A percentile compares a stretch with the other conserved stretches of the same genome.
phyloP scores from a whole-genome alignment of 176 grass and related monocot genomes.

The Bonia amplexicaulis region DNA sequence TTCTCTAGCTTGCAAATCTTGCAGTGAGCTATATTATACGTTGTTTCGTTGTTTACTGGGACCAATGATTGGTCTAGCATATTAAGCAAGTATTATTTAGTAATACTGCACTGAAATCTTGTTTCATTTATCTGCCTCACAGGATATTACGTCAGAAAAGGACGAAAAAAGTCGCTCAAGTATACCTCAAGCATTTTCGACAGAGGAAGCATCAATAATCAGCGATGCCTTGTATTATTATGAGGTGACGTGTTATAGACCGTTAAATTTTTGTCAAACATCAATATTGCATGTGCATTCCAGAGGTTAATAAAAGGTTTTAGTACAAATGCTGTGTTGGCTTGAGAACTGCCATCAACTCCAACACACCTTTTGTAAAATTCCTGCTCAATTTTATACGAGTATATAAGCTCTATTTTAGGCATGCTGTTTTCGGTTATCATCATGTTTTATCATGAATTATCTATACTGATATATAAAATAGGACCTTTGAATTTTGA shows the following conservation, averaged over 20 bases:
- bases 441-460: slow-evolving; percentile 4
- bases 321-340: background rate
- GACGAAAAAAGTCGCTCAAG: slow-evolving; percentile 39
- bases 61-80: background rate
- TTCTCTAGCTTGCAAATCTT: background rate
- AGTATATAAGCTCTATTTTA: slow-evolving; percentile 1
- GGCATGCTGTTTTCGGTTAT: background rate
- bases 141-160: slow-evolving; percentile 66
- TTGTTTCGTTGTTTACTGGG: background rate
- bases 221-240: slow-evolving; percentile 79
- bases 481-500: background rate
- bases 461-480: slow-evolving; percentile 1
- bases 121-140: slow-evolving; percentile 30
- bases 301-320: background rate
- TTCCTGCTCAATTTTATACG: background rate
- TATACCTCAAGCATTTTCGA: slow-evolving; percentile 61
- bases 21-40: background rate
- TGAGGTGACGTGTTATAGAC: slow-evolving; percentile 54
- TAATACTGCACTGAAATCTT: background rate
- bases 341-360: slow-evolving; percentile 12
- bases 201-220: slow-evolving; percentile 78
- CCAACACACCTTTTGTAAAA: background rate
- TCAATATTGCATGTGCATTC: background rate
- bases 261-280: slow-evolving; percentile 21
- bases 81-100: background rate